These are phyloP conservation scores for Sarcodon aspratus DNA, from an alignment of 768 basidiomycete genomes.

Conservation along the genomic window DNA sequence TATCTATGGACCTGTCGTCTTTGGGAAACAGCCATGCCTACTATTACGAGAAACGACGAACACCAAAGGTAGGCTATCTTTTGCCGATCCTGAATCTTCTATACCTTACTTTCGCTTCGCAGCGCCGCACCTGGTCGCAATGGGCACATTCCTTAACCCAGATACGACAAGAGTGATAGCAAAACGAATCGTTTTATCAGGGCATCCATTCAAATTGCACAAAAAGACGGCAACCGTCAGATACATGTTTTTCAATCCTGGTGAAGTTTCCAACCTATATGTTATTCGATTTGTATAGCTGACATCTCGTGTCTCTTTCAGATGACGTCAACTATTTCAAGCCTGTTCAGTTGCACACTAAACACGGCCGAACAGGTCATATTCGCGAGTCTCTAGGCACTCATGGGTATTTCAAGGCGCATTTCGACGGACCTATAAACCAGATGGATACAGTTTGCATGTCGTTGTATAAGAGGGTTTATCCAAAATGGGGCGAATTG, in stretches of 20 bases:
- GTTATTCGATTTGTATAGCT: not conserved
- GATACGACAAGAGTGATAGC: slow-evolving; percentile 88
- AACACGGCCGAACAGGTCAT: slow-evolving; percentile 82
- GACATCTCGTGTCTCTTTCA: slow-evolving; percentile 14
- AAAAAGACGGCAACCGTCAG: slow-evolving; percentile 95
- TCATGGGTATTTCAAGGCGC: slow-evolving; percentile 93
- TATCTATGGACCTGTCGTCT: slow-evolving; percentile 78
- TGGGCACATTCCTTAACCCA: slow-evolving; percentile 76
- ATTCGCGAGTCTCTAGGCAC: slow-evolving; percentile 89
- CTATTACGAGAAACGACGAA: slow-evolving; percentile 64
- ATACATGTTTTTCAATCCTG: slow-evolving; percentile 96
- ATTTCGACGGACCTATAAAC: slow-evolving; percentile 85
- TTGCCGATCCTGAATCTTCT: not conserved
- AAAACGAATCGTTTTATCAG: slow-evolving; percentile 91
- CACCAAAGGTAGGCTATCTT: slow-evolving; percentile 39
- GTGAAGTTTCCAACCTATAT: slow-evolving; percentile 21
- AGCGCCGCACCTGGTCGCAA: slow-evolving; percentile 83
- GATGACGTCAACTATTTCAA: slow-evolving; percentile 91
- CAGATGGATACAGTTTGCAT: slow-evolving; percentile 98
- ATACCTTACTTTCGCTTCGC: slow-evolving; percentile 3
- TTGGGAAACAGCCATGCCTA: slow-evolving; percentile 75
- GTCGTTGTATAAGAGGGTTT: slow-evolving; percentile 91
- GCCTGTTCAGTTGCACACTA: slow-evolving; percentile 88
- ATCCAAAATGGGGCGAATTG: slow-evolving; percentile 70
- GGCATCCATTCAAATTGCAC: slow-evolving; percentile 95